Conservation (phyloP, 1,139 yeast genomes). For the Saccharomyces pastorianus region DNA sequence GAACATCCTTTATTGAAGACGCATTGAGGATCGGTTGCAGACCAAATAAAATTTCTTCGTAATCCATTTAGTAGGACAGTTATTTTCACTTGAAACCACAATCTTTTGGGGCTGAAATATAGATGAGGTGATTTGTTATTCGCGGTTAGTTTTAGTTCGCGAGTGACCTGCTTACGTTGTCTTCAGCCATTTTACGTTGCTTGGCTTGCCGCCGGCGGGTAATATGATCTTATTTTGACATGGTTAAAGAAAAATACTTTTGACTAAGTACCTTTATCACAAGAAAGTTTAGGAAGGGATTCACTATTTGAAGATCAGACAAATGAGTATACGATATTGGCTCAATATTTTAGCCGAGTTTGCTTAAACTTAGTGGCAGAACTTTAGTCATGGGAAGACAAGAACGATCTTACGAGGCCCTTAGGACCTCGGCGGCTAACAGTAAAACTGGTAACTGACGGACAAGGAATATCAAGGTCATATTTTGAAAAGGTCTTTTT, state of each 20-base stretch:
- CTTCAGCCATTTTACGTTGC: background rate
- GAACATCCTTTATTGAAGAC: constrained; percentile 11
- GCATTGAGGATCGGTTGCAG: constrained; percentile 26
- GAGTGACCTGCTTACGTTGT: background rate
- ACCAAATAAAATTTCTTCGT: constrained; percentile 25
- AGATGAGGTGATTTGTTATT: background rate
- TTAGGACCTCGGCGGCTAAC: background rate
- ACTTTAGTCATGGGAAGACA: background rate
- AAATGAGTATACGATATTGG: too few species aligned
- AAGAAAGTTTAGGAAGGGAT: background rate
- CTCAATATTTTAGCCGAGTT: background rate
- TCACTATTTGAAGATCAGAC: background rate
- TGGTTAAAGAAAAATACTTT: background rate
- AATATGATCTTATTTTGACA: too few species aligned
- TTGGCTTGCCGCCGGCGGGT: background rate
- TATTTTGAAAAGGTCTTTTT: background rate
- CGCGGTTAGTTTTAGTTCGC: background rate
- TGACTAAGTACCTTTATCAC: too few species aligned
- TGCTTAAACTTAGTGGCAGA: background rate
- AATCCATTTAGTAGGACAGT: constrained; percentile 22
- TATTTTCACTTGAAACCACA: background rate
- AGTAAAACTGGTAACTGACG: background rate
- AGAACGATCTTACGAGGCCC: background rate
- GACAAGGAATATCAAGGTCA: background rate
- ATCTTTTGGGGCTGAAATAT: background rate